Conservation (phyloP, 2,329 filamentous ascomycete species). For the Neodidymelliopsis sp. region DNA sequence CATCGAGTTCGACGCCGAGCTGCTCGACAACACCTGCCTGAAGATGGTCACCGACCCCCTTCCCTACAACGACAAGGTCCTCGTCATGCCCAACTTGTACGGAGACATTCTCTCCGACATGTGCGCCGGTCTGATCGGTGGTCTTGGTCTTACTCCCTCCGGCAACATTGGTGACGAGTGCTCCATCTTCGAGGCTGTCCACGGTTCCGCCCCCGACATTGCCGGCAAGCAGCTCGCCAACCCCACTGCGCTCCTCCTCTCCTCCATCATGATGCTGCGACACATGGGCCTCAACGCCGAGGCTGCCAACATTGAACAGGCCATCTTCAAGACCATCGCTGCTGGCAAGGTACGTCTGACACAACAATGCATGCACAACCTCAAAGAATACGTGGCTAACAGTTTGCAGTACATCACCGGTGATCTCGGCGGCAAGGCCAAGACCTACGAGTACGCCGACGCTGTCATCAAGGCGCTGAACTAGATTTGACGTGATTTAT, state of each 20-base stretch:
- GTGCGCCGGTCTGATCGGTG: constrained; percentile 98
- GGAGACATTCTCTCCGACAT: constrained; percentile 99
- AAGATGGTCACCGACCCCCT: constrained; percentile 97
- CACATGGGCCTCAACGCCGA: constrained; percentile 93
- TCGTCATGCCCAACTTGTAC: constrained; percentile 98
- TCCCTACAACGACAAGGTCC: constrained; percentile 98
- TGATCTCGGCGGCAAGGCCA: constrained; percentile 94
- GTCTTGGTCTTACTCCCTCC: constrained; percentile 94
- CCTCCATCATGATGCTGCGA: constrained; percentile 99
- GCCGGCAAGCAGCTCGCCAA: constrained; percentile 96
- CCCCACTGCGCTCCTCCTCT: constrained; percentile 93
- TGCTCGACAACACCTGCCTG: constrained; percentile 98
- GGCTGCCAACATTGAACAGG: constrained; percentile 87
- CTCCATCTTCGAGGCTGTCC: constrained; percentile 99
- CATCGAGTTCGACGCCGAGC: constrained; percentile 96
- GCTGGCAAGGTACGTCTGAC: constrained; percentile 81
- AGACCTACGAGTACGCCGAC: constrained; percentile 91
- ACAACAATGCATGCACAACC: not conserved
- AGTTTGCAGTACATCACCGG: constrained; percentile 75
- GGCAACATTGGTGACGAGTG: constrained; percentile 99
- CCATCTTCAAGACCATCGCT: constrained; percentile 91
- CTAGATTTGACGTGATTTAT: constrained; percentile 40
- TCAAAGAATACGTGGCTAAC: constrained; percentile 20
- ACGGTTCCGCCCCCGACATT: constrained; percentile 96
- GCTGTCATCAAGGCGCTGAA: constrained; percentile 80